Conservation (phyloP, 2,329 filamentous ascomycete genomes). For the Diaporthe citrichinensis region DNA sequence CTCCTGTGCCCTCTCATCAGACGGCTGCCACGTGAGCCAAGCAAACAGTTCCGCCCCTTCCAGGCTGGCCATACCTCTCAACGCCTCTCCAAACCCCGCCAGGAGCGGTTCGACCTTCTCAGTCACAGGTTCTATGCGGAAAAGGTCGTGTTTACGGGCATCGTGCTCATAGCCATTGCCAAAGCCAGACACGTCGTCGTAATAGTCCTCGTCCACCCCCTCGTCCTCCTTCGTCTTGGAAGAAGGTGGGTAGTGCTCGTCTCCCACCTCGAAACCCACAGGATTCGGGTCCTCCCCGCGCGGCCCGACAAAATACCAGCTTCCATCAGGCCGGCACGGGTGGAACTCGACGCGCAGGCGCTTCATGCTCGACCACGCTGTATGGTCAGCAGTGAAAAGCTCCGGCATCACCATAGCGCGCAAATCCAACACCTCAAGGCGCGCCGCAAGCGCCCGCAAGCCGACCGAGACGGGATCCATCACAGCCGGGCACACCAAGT, state of each 20-base stretch:
- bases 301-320: conserved; percentile 47
- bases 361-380: conserved; percentile 41
- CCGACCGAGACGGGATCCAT: conserved; percentile 45
- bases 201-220: conserved; percentile 32
- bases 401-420: conserved; percentile 45
- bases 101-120: conserved; percentile 46
- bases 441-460: conserved; percentile 42
- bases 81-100: conserved; percentile 44
- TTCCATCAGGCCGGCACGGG: conserved; percentile 43
- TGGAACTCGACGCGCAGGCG: conserved; percentile 45
- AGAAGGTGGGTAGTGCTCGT: conserved; percentile 45
- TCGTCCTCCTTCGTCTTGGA: conserved; percentile 42
- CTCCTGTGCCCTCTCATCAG: conserved; percentile 39
- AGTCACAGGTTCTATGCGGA: conserved; percentile 44
- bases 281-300: conserved; percentile 43
- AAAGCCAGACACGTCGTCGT: background rate
- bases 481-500: conserved; percentile 43
- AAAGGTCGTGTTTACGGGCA: conserved; percentile 41
- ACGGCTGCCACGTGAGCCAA: conserved; percentile 44
- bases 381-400: conserved; percentile 36
- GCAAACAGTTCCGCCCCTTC: conserved; percentile 47
- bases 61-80: conserved; percentile 45
- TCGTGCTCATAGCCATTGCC: conserved; percentile 18
- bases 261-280: conserved; percentile 43
- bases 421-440: conserved; percentile 43